Base-by-base conservation (phyloP, 2,329 filamentous ascomycete species). In the Cladobotryum protrusum region DNA sequence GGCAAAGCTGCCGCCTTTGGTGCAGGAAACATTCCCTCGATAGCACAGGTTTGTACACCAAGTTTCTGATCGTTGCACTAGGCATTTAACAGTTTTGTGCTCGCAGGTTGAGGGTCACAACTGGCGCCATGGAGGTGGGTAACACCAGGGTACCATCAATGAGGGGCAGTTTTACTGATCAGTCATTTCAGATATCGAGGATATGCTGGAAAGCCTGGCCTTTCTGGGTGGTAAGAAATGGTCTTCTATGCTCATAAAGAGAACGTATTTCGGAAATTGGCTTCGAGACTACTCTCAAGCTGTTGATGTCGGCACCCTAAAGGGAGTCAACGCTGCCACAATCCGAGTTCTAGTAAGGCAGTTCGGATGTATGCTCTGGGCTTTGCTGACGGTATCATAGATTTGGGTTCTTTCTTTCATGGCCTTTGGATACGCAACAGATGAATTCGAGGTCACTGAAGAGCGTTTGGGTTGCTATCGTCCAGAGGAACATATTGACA, bases 191-290 rank as follows among this genome's bases (percentile, higher is more conserved):
- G 86, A 90, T 64, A 89, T 90, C 55, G 86, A 90, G 72, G 88
- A 92, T 67, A 83, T 88, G 70, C 81, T 93, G 60, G 86, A 87
- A 67, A 87, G 82, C 5, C 70, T 92, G 56, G 81, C 85, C 29
- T 91, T 89, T 61, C 76, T 92, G 51, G 78, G 85, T 55, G 87
- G 87, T 51, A 88, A 90, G 64, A 92, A 92, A 72, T 93, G 88
- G 88, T 87, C 86, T 1, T 82, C 82, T 13, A 83, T 87, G 74
- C 81, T 87, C 70, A 77, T 92, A 47, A 86, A 86, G 69, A 78
- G 87, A 49, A 84, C 85, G 29, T 92, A 90, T 69, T 92, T 92
- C 72, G 87, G 88, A 51, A 93, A 93, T 68, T 93, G 88, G 87
- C 73, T 92, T 37, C 79, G 88, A 53, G 88, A 92, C 70, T 93